Conservation (phyloP, 116 monocot genomes). For the Dioscorea cayenensis region DNA sequence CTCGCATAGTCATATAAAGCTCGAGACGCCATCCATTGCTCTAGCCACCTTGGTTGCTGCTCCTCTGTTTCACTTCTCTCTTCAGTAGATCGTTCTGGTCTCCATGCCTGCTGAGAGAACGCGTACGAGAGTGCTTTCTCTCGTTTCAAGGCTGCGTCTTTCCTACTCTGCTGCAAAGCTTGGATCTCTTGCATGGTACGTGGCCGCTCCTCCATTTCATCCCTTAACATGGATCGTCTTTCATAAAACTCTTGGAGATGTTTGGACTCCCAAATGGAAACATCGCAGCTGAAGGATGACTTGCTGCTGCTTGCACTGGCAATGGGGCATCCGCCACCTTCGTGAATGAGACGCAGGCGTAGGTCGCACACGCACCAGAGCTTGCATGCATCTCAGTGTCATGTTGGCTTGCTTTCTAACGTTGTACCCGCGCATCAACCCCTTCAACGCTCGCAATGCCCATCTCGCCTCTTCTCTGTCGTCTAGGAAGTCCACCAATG, state of each 20-base stretch:
- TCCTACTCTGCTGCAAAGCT: conserved; percentile 48
- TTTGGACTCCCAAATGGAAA: conserved; percentile 49
- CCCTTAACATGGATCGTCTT: conserved; percentile 54
- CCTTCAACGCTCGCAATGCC: conserved; percentile 76
- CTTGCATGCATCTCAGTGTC: conserved; percentile 95
- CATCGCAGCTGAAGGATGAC: conserved; percentile 68
- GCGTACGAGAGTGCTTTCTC: conserved; percentile 61
- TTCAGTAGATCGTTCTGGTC: conserved; percentile 34
- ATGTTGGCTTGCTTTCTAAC: conserved; percentile 87
- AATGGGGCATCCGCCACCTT: conserved; percentile 4
- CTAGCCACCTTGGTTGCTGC: conserved; percentile 43
- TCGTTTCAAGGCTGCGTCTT: conserved; percentile 60
- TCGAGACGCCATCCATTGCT: conserved; percentile 75
- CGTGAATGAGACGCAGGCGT: conserved; percentile 56
- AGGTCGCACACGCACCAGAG: conserved; percentile 70
- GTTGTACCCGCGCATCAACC: conserved; percentile 87
- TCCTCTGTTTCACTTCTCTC: conserved; percentile 30
- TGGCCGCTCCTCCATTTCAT: conserved; percentile 57
- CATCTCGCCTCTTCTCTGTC: conserved; percentile 98
- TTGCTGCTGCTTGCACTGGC: conserved; percentile 19
- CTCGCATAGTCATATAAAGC: conserved; percentile 47
- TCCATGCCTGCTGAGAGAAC: conserved; percentile 64
- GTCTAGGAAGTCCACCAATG: too few relatives aligned
- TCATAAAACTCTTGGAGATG: conserved; percentile 43
- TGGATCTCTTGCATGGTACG: conserved; percentile 71